Conservation (phyloP, 1,284 basidiomycete species). For the Vanrija humicola region DNA sequence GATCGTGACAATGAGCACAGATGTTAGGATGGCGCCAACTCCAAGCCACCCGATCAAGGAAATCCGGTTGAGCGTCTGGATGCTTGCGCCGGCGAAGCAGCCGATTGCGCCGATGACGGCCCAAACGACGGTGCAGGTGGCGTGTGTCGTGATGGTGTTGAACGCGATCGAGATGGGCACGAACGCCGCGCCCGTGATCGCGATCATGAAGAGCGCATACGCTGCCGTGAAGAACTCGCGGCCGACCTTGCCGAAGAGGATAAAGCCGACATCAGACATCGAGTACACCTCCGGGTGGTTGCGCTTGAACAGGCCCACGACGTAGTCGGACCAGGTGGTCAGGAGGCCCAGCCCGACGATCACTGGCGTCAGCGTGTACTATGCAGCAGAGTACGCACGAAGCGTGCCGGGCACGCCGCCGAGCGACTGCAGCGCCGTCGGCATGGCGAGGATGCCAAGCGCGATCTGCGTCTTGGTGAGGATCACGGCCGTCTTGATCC, state of each 20-base stretch:
- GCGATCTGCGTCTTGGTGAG: slow-evolving; percentile 31
- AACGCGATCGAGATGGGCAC: slow-evolving; percentile 22
- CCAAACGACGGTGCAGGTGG: slow-evolving; percentile 34
- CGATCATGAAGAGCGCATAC: slow-evolving; percentile 7
- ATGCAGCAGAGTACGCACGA: slow-evolving; percentile 2
- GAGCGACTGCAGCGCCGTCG: slow-evolving; percentile 20
- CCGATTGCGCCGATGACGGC: slow-evolving; percentile 22
- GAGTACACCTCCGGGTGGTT: slow-evolving; percentile 36
- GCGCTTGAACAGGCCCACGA: slow-evolving; percentile 29
- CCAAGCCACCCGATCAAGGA: slow-evolving; percentile 37
- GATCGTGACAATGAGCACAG: slow-evolving; percentile 32
- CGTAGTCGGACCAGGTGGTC: slow-evolving; percentile 24
- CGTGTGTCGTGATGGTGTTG: slow-evolving; percentile 35
- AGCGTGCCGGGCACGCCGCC: slow-evolving; percentile 30
- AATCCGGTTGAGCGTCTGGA: slow-evolving; percentile 37
- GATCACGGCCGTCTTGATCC: slow-evolving; percentile 34
- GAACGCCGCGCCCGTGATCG: slow-evolving; percentile 5
- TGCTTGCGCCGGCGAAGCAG: slow-evolving; percentile 23
- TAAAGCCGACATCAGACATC: slow-evolving; percentile 25
- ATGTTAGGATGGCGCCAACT: slow-evolving; percentile 31
- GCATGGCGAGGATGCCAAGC: slow-evolving; percentile 35
- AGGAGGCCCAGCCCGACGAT: slow-evolving; percentile 25
- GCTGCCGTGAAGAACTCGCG: slow-evolving; percentile 16
- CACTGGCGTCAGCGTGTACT: slow-evolving; percentile 6
- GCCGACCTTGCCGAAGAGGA: slow-evolving; percentile 25